A percentile compares a stretch with the other conserved stretches of the same genome.
Conservation (phyloP, 345 rosid species). For the Syzygium oleosum region DNA sequence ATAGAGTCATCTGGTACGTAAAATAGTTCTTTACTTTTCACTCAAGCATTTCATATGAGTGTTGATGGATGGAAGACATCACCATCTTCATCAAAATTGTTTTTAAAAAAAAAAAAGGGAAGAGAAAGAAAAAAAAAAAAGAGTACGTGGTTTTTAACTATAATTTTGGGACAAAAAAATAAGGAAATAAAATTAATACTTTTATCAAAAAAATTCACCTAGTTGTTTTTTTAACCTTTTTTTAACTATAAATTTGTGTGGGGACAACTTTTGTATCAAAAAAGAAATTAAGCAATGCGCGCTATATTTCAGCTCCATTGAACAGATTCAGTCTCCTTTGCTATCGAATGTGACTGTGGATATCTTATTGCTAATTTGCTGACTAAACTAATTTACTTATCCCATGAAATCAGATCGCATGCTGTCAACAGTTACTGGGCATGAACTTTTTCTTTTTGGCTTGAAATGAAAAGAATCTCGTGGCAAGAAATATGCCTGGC, state of each 20-base stretch:
- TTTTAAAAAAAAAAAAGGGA: too few species aligned
- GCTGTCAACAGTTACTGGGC: not conserved
- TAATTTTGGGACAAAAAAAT: too few species aligned
- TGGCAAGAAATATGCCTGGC: not conserved
- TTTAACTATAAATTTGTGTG: not conserved
- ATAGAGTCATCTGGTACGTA: slow-evolving; percentile 64
- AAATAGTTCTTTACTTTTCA: not conserved
- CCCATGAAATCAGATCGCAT: not conserved
- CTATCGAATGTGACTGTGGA: not conserved
- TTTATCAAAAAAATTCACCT: too few species aligned
- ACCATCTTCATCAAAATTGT: not conserved
- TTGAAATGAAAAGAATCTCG: not conserved
- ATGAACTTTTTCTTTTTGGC: not conserved
- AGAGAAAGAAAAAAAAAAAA: too few species aligned
- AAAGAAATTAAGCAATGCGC: not conserved
- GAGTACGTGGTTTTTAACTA: too few species aligned
- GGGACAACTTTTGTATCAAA: not conserved
- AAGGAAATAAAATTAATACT: too few species aligned
- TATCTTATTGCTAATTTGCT: not conserved
- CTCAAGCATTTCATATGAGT: not conserved
- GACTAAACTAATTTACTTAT: not conserved
- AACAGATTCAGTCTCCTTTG: not conserved
- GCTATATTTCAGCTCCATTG: not conserved
- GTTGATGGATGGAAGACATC: not conserved
- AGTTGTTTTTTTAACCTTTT: too few species aligned